Evolutionary conservation across 768 basidiomycete species (phyloP).

Genomic region (Boletus tomentosulus): DNA sequence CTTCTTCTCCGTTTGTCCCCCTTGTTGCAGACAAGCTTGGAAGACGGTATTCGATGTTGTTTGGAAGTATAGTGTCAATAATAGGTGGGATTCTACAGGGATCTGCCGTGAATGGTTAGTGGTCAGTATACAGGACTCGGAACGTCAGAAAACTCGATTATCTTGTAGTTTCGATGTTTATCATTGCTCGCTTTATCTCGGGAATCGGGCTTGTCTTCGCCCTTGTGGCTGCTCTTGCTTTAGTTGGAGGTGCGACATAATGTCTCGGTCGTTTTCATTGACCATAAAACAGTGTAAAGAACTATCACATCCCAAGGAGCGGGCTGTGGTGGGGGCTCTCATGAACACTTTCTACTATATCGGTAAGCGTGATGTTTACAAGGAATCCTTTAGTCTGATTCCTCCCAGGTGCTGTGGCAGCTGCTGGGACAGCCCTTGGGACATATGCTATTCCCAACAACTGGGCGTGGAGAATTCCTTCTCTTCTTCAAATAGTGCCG

Average conservation of each 20-base stretch:
- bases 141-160: neutral
- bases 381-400: neutral
- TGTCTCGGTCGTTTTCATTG: neutral
- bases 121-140: neutral
- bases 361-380: neutral
- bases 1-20: neutral
- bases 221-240: slow-evolving; percentile 3
- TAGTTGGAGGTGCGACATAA: slow-evolving; percentile 4
- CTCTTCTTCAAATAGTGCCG: slow-evolving; percentile 52
- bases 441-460: slow-evolving; percentile 55
- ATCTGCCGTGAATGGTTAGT: neutral
- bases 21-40: neutral
- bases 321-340: slow-evolving; percentile 1
- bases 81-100: neutral
- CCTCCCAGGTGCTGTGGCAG: slow-evolving; percentile 16
- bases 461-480: slow-evolving; percentile 65
- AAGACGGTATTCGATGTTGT: neutral
- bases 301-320: slow-evolving; percentile 12
- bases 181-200: slow-evolving; percentile 2
- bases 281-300: neutral
- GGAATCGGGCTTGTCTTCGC: neutral
- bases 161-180: slow-evolving; percentile 6
- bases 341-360: neutral
- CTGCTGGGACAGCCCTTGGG: slow-evolving; percentile 53
- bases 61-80: neutral